Evolutionary conservation across 441 rosid species (phyloP).

Genomic region (Mallotus repandus): DNA sequence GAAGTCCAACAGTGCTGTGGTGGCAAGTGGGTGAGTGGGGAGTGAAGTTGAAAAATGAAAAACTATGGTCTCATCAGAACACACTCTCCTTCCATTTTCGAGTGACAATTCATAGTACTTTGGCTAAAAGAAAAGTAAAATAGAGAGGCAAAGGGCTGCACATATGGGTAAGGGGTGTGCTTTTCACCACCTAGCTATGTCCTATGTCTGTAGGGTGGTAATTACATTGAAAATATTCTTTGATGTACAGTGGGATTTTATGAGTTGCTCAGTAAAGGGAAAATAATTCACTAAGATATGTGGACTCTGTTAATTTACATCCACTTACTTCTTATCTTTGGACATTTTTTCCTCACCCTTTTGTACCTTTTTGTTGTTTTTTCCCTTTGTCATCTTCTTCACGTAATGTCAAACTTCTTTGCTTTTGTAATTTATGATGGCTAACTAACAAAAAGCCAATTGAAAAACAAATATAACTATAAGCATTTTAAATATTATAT

Average conservation of each 20-base stretch:
- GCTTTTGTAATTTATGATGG: no score
- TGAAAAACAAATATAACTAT: no score
- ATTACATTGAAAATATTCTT: background rate
- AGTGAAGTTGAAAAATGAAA: background rate
- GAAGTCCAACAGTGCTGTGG: constrained; percentile 17
- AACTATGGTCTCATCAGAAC: background rate
- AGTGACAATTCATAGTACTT: constrained; percentile 8
- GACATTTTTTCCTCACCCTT: background rate
- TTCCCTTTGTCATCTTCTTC: background rate
- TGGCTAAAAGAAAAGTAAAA: background rate
- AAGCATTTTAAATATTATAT: no score
- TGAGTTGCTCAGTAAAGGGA: no score
- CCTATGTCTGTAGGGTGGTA: background rate
- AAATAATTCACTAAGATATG: no score
- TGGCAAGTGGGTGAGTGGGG: constrained; percentile 20
- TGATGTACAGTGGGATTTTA: no score
- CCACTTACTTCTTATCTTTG: constrained; percentile 2
- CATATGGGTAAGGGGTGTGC: background rate
- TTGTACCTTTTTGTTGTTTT: background rate
- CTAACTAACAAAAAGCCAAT: no score
- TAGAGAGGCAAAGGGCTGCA: no score
- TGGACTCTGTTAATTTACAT: background rate
- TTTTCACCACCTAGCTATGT: background rate
- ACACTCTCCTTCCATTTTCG: background rate
- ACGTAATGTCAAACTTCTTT: no score